These are phyloP conservation scores for Terfezia boudieri DNA, from an alignment of 495 filamentous ascomycete genomes.

Conservation along the genomic window DNA sequence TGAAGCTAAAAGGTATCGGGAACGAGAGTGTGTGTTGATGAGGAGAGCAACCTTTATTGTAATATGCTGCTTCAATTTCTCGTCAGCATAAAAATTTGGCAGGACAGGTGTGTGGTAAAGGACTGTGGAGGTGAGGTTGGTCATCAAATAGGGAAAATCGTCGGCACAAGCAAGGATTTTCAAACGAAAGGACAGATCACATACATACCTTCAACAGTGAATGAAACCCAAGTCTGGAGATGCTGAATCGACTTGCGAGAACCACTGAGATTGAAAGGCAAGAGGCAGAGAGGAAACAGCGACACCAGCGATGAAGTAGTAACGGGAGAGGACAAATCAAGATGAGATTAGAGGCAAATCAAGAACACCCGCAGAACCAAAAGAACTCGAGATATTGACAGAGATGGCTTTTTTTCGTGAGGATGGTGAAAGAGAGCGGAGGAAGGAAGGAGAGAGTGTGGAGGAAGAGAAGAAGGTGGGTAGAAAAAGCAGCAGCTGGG, in stretches of 20 bases:
- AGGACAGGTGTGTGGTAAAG: no score
- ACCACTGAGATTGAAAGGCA: constrained; percentile 10
- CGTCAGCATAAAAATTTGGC: no score
- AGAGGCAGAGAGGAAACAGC: constrained; percentile 10
- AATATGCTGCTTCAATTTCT: no score
- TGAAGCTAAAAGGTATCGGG: no score
- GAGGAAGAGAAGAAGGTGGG: constrained; percentile 5
- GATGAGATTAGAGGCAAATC: constrained; percentile 7
- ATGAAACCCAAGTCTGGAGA: constrained; percentile 4
- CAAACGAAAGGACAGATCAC: background rate
- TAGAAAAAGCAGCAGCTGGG: constrained; percentile 7
- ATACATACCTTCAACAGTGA: constrained; percentile 14
- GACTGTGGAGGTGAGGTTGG: no score
- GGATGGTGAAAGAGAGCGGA: constrained; percentile 4
- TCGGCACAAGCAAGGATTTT: no score
- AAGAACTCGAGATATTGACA: constrained; percentile 4
- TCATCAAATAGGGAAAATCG: no score
- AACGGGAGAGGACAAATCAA: constrained; percentile 6
- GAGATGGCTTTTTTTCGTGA: constrained; percentile 9
- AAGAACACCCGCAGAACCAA: constrained; percentile 2
- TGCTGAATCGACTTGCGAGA: constrained; percentile 7
- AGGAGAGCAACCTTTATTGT: no score
- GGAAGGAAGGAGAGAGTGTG: constrained; percentile 3
- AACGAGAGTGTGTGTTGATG: no score
- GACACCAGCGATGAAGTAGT: constrained; percentile 3